Evolutionary conservation across 306 rosid genomes (phyloP).

Genomic region (Cucurbita pepo): DNA sequence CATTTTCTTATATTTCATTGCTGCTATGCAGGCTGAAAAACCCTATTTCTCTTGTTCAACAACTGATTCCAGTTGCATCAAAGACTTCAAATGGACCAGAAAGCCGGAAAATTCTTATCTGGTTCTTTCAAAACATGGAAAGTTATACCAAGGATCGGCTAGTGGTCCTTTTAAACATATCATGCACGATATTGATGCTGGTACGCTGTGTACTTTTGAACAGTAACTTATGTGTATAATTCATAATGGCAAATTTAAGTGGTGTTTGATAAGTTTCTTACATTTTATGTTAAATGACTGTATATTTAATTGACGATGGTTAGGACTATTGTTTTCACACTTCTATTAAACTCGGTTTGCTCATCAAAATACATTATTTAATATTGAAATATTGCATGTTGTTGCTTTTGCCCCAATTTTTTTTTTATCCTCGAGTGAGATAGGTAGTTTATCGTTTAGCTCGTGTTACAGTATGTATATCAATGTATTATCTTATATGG

Average conservation of each 20-base stretch:
- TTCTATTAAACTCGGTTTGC: not conserved
- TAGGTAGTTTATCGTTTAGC: not conserved
- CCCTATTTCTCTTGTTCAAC: slow-evolving; percentile 40
- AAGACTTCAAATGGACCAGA: slow-evolving; percentile 65
- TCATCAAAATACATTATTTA: not conserved
- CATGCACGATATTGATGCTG: slow-evolving; percentile 64
- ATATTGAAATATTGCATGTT: not conserved
- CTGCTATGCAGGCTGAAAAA: slow-evolving; percentile 35
- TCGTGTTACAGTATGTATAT: not conserved
- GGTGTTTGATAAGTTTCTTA: not conserved
- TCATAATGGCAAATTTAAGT: not conserved
- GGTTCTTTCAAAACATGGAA: slow-evolving; percentile 51
- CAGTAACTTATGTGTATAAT: not conserved
- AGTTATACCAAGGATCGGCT: slow-evolving; percentile 36
- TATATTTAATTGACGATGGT: not conserved
- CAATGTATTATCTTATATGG: not conserved
- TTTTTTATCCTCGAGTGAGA: not conserved
- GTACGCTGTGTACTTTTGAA: slow-evolving; percentile 22
- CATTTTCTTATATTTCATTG: not conserved
- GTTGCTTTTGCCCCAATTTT: not conserved
- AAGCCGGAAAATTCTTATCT: slow-evolving; percentile 28
- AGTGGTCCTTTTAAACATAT: slow-evolving; percentile 29
- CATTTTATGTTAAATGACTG: not conserved
- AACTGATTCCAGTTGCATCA: slow-evolving; percentile 28
- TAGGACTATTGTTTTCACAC: not conserved